Evolutionary conservation across 2,329 filamentous ascomycete species (phyloP).

Genomic region (Fusarium gaditjirri): DNA sequence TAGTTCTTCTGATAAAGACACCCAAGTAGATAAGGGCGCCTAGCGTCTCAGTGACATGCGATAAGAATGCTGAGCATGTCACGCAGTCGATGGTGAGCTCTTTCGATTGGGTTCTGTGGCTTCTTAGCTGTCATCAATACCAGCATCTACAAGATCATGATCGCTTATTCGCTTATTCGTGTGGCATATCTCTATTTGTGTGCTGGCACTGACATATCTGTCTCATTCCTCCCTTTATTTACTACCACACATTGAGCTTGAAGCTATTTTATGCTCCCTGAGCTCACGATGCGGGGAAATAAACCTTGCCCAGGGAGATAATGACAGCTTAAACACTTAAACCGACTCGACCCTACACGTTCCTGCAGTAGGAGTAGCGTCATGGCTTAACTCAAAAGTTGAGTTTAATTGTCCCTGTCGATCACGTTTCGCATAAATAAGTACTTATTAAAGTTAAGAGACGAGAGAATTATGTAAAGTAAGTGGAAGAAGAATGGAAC

Average conservation of each 20-base stretch:
- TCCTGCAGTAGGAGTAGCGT: constrained; percentile 35
- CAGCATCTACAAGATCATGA: neutral
- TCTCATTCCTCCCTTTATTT: neutral
- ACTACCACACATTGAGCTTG: neutral
- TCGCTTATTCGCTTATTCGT: neutral
- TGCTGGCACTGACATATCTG: neutral
- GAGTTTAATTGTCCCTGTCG: constrained; percentile 22
- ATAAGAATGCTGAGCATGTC: neutral
- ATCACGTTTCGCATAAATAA: neutral
- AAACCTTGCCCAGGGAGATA: neutral
- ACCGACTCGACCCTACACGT: neutral
- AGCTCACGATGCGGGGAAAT: constrained; percentile 3
- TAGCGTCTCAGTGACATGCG: neutral
- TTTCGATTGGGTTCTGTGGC: constrained; percentile 2
- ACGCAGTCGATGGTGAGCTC: neutral
- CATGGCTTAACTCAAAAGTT: constrained; percentile 28
- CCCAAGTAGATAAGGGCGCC: neutral
- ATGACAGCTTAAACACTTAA: constrained; percentile 1
- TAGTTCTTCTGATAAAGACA: neutral
- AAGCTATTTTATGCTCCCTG: neutral
- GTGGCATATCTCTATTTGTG: neutral
- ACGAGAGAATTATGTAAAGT: neutral
- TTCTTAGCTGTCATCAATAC: neutral
- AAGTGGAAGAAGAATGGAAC: neutral
- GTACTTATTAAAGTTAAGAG: neutral